A percentile compares a stretch with the other conserved stretches of the same genome.
phyloP scores from a whole-genome alignment of 2,329 filamentous ascomycete genomes.

The Aspergillus sp. region DNA sequence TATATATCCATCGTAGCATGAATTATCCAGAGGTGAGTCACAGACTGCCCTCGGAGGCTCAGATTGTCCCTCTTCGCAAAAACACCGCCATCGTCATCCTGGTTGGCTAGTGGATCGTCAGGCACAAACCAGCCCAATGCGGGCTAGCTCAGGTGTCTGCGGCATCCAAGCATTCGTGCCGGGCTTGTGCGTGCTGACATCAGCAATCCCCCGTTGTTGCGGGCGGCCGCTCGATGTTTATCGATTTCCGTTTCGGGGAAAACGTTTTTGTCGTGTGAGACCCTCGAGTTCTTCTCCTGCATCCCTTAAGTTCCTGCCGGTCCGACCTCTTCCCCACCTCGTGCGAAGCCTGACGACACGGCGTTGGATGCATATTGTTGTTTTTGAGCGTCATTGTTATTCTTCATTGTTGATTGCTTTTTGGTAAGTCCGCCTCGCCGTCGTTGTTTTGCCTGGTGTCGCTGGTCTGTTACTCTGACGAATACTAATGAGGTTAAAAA shows the following conservation, averaged over 20 bases:
- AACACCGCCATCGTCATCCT: slow-evolving; percentile 14
- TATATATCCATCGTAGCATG: not conserved
- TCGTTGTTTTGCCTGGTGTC: not conserved
- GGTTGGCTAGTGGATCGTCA: slow-evolving; percentile 17
- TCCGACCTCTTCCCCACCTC: slow-evolving; percentile 22
- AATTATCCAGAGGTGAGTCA: not conserved
- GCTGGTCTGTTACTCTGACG: not conserved
- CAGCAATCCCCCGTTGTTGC: slow-evolving; percentile 33
- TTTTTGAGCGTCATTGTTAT: slow-evolving; percentile 33
- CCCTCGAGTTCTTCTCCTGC: slow-evolving; percentile 32
- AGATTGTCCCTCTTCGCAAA: not conserved
- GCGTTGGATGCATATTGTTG: slow-evolving; percentile 34
- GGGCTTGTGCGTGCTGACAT: slow-evolving; percentile 28
- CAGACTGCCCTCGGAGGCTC: not conserved
- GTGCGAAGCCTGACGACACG: slow-evolving; percentile 24
- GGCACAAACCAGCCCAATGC: slow-evolving; percentile 11
- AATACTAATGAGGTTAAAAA: slow-evolving; percentile 12
- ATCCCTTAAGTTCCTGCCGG: slow-evolving; percentile 18
- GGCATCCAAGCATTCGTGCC: slow-evolving; percentile 13
- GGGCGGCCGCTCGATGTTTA: slow-evolving; percentile 39
- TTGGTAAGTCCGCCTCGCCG: slow-evolving; percentile 19
- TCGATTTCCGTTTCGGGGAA: slow-evolving; percentile 43
- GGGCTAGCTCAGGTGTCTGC: slow-evolving; percentile 17
- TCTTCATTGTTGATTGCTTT: slow-evolving; percentile 22
- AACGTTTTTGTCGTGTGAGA: slow-evolving; percentile 29